Base-by-base conservation (phyloP, 257 asterid species). In the Mentha longifolia region DNA sequence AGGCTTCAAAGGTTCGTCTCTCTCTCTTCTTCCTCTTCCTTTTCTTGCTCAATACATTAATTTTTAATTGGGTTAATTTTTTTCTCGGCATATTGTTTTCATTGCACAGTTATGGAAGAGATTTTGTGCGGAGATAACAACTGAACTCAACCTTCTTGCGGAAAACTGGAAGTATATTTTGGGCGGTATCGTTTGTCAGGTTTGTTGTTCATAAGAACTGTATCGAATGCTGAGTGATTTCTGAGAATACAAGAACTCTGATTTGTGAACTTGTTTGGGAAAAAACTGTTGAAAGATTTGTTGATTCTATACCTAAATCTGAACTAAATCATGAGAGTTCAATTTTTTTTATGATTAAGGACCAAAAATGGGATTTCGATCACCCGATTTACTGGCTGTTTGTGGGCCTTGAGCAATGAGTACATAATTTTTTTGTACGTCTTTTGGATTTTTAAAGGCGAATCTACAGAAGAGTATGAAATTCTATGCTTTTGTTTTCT, bases 161-260 rank as follows among this genome's bases (percentile, higher is more conserved):
- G 94, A 89, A 25, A 88, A 84, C 72, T 89, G 96, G 98, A 89
- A 77, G 79, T 88, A 86, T 85, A 77, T 92, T 71, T 71, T 92
- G 58, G 95, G 91, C 61, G 98, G 98, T 64, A 54, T 92, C 79
- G 70, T 92, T 76, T 81, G 79, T 42, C 96, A 92, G 89, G 89
- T 84, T 67, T 74, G 81, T 33, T 33, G 2, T 76, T 68, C 68
- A 11, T 37, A 30, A 25, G 11, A 9, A n/a, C 58, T 9, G 9
- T 60, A 62, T 43, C 50, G 25, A 10, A 45, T 63, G 70, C 15
- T 60, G 45, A 50, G 39, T 7, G 8, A 35, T 35, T 7, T 35
- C 39, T 35, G 39, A 35, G 39, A n/a, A 37, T 70, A 37, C 60
- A 74, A 66, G 31, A 47, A 47, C 62, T 60, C 16, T 66, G 33